phyloP scores from a whole-genome alignment of 495 filamentous ascomycete species.

The Daldinia caldariorum region DNA sequence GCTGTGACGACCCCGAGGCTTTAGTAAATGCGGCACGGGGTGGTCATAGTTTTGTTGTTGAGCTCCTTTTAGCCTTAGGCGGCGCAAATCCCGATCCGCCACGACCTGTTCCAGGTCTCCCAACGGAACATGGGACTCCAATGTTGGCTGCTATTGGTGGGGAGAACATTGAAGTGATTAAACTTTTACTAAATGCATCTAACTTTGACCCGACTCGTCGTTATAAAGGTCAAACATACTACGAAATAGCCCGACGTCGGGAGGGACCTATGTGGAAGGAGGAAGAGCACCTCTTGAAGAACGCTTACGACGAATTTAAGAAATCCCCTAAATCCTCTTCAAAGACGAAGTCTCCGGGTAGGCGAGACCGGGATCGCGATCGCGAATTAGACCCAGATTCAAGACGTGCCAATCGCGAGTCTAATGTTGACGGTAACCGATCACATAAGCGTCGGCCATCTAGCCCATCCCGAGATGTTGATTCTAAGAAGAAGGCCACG shows the following conservation, averaged over 20 bases:
- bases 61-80: slow-evolving; percentile 84
- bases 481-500: slow-evolving; percentile 49
- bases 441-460: slow-evolving; percentile 60
- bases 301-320: slow-evolving; percentile 75
- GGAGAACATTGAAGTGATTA: slow-evolving; percentile 83
- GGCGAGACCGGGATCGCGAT: slow-evolving; percentile 63
- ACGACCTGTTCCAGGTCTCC: slow-evolving; percentile 61
- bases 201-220: slow-evolving; percentile 81
- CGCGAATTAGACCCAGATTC: slow-evolving; percentile 66
- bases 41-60: slow-evolving; percentile 86
- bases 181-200: slow-evolving; percentile 79
- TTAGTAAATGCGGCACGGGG: slow-evolving; percentile 92
- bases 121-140: slow-evolving; percentile 77
- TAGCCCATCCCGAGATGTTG: slow-evolving; percentile 57
- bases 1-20: slow-evolving; percentile 77
- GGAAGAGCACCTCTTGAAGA: slow-evolving; percentile 82
- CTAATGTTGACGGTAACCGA: slow-evolving; percentile 50
- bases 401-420: slow-evolving; percentile 60
- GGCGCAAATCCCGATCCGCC: slow-evolving; percentile 83
- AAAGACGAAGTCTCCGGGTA: slow-evolving; percentile 63
- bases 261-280: slow-evolving; percentile 89
- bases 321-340: slow-evolving; percentile 54
- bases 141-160: slow-evolving; percentile 94
- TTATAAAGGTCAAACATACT: slow-evolving; percentile 77
- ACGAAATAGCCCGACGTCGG: slow-evolving; percentile 82